These are phyloP conservation scores for Citrus reticulata DNA, from an alignment of 345 rosid species.

Conservation along the genomic window DNA sequence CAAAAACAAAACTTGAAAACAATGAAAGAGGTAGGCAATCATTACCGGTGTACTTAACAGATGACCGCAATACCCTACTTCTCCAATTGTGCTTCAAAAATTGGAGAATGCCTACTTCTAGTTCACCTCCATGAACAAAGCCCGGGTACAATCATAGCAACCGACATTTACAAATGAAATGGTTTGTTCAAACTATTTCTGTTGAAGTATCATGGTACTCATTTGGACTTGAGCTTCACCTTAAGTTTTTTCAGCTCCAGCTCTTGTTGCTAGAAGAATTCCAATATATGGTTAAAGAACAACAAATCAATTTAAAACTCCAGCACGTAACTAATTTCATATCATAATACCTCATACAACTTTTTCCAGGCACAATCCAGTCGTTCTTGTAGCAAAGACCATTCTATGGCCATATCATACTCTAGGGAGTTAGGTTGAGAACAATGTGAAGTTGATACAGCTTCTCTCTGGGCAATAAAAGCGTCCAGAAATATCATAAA, in stretches of 20 bases:
- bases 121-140: neutral
- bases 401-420: conserved; percentile 84
- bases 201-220: conserved; percentile 10
- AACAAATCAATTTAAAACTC: neutral
- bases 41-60: neutral
- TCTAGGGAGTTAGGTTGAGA: conserved; percentile 85
- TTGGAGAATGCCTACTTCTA: neutral
- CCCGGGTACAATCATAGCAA: neutral
- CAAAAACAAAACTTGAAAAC: neutral
- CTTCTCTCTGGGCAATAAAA: conserved; percentile 48
- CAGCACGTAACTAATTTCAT: neutral
- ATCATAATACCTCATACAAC: conserved; percentile 39
- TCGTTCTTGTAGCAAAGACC: conserved; percentile 63
- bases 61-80: neutral
- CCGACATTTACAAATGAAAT: neutral
- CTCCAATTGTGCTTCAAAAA: neutral
- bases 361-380: conserved; percentile 28
- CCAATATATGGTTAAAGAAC: conserved; percentile 10
- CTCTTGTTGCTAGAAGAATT: conserved; percentile 51
- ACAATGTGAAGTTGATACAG: conserved; percentile 83
- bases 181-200: neutral
- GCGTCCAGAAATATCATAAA: neutral
- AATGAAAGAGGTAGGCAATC: neutral
- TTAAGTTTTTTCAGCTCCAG: conserved; percentile 36
- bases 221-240: conserved; percentile 41